Evolutionary conservation across 495 filamentous ascomycete species (phyloP).

Genomic region (Hapsidospora chrysogenum): DNA sequence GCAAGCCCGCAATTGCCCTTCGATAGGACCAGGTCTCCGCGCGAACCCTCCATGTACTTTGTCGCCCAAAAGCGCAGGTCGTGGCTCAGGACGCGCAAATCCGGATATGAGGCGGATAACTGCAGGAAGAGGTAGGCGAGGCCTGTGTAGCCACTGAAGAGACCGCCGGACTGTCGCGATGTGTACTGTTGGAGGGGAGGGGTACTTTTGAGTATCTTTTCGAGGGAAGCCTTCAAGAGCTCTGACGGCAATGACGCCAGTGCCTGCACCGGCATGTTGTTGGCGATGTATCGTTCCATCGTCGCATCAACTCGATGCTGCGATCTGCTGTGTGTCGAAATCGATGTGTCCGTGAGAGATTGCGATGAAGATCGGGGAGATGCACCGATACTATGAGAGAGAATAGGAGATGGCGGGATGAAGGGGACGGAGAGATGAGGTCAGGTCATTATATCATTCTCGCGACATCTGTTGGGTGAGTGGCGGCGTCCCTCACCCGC

Average conservation of each 20-base stretch:
- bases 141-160: conserved; percentile 42
- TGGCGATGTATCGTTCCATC: conserved; percentile 2
- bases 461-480: no score
- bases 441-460: no score
- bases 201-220: conserved; percentile 15
- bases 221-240: conserved; percentile 10
- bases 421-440: no score
- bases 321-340: no score
- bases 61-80: conserved; percentile 29
- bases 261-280: neutral
- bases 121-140: conserved; percentile 43
- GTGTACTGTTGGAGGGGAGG: conserved; percentile 13
- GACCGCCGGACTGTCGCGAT: conserved; percentile 19
- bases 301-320: neutral
- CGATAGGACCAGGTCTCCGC: conserved; percentile 15
- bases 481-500: no score
- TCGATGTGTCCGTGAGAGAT: no score
- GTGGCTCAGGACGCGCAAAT: conserved; percentile 25
- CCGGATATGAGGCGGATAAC: conserved; percentile 8
- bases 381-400: no score
- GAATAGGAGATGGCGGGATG: no score
- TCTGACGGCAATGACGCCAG: neutral
- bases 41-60: conserved; percentile 25
- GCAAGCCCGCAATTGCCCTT: conserved; percentile 31
- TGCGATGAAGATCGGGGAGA: no score